A percentile compares a stretch with the other conserved stretches of the same genome.
Conservation (phyloP, 2,329 filamentous ascomycete genomes). For the Pestalotiopsis sp. region DNA sequence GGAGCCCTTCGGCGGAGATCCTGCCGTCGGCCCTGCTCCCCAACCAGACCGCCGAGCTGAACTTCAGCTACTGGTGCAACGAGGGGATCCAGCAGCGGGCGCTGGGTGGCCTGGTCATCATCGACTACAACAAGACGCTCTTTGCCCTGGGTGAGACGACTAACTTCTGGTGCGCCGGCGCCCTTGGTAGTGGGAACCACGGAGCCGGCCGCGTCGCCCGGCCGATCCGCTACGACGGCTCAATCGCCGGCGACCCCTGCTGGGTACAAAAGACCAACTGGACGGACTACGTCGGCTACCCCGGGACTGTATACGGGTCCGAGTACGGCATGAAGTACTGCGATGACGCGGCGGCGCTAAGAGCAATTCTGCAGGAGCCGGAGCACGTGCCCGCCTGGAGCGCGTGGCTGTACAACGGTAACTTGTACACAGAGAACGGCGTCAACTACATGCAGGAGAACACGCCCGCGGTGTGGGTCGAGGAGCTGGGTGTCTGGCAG, state of each 20-base stretch:
- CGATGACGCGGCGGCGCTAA: conserved; percentile 12
- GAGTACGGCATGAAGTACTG: conserved; percentile 24
- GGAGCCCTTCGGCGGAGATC: conserved; percentile 18
- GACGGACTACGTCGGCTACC: conserved; percentile 18
- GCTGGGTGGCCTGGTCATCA: conserved; percentile 14
- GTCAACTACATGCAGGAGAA: conserved; percentile 25
- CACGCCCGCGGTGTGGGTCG: conserved; percentile 25
- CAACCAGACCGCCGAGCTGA: conserved; percentile 24
- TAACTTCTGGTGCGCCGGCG: conserved; percentile 17
- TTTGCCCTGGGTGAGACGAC: conserved; percentile 23
- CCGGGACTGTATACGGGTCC: conserved; percentile 23
- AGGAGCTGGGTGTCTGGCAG: conserved; percentile 27
- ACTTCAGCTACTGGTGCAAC: conserved; percentile 28
- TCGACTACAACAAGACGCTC: conserved; percentile 15
- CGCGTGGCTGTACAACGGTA: conserved; percentile 23
- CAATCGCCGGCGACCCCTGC: conserved; percentile 20
- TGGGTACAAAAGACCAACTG: conserved; percentile 24
- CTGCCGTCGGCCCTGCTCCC: conserved; percentile 26
- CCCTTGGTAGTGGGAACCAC: conserved; percentile 3
- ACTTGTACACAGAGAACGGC: conserved; percentile 20
- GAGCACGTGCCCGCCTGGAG: conserved; percentile 22
- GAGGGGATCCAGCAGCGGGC: conserved; percentile 23
- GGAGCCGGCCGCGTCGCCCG: conserved; percentile 21
- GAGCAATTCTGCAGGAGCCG: conserved; percentile 8
- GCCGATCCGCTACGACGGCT: conserved; percentile 17